Evolutionary conservation across 2,329 filamentous ascomycete species (phyloP).

Genomic region (Zasmidium angulare): DNA sequence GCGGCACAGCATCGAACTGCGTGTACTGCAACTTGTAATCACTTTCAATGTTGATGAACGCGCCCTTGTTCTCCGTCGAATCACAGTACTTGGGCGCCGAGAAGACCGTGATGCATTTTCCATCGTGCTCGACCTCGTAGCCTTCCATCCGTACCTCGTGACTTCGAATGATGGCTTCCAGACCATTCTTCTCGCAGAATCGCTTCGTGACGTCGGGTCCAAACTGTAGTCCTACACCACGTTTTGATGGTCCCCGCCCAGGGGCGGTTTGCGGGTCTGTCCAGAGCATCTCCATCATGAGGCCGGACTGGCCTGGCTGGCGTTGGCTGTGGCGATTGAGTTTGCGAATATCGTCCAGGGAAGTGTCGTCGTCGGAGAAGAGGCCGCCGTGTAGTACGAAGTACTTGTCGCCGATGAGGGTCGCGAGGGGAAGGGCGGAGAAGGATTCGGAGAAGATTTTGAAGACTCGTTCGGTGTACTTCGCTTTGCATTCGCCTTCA

Average conservation of each 20-base stretch:
- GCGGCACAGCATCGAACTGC: constrained; percentile 94
- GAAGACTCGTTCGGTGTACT: constrained; percentile 95
- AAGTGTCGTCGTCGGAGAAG: constrained; percentile 92
- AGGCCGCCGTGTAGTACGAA: constrained; percentile 91
- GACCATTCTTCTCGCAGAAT: constrained; percentile 93
- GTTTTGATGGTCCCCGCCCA: constrained; percentile 90
- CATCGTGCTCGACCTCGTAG: constrained; percentile 97
- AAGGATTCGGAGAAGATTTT: constrained; percentile 98
- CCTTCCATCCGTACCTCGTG: constrained; percentile 99
- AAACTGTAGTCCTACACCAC: constrained; percentile 94
- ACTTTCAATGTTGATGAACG: constrained; percentile 93
- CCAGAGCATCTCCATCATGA: constrained; percentile 99
- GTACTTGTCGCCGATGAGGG: constrained; percentile 85
- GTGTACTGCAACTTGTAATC: constrained; percentile 90
- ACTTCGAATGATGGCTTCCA: constrained; percentile 92
- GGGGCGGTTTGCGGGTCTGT: constrained; percentile 87
- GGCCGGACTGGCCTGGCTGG: constrained; percentile 85
- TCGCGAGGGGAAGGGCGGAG: constrained; percentile 88
- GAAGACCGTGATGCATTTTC: constrained; percentile 96
- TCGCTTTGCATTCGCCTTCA: constrained; percentile 96
- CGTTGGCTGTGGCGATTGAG: constrained; percentile 86
- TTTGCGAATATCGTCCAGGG: constrained; percentile 90
- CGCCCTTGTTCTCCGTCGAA: constrained; percentile 95
- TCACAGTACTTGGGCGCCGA: constrained; percentile 97
- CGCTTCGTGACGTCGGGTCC: constrained; percentile 93